Evolutionary conservation across 352 stramenopile genomes (phyloP).

Genomic region (Pythium chondricola): DNA sequence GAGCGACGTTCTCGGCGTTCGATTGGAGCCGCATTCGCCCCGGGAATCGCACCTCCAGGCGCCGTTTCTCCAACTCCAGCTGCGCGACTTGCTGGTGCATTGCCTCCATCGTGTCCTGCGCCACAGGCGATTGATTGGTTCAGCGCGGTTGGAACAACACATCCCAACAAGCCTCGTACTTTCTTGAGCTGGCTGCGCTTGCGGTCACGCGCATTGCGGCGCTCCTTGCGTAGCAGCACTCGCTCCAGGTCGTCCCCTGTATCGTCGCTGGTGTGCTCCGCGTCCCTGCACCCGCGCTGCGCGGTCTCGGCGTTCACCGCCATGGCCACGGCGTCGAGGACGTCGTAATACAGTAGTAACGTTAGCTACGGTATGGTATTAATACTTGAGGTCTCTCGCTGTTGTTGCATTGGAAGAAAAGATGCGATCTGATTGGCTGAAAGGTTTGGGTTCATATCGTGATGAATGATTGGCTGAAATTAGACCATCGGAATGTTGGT

Average conservation of each 20-base stretch:
- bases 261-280: neutral
- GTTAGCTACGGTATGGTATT: no score
- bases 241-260: neutral
- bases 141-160: no score
- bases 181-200: slow-evolving; percentile 47
- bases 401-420: neutral
- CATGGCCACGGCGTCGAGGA: neutral
- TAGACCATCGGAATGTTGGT: no score
- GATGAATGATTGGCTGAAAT: no score
- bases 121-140: neutral
- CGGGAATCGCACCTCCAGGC: slow-evolving; percentile 17
- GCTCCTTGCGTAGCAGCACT: slow-evolving; percentile 6
- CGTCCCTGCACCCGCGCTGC: neutral
- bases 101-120: slow-evolving; percentile 39
- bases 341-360: no score
- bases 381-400: no score
- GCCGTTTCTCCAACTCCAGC: slow-evolving; percentile 40
- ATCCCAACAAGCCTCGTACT: no score
- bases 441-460: no score
- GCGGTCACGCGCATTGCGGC: slow-evolving; percentile 55
- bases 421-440: neutral
- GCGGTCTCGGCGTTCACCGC: neutral
- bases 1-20: neutral
- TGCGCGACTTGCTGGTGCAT: slow-evolving; percentile 39
- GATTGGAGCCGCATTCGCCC: neutral